Evolutionary conservation across 306 rosid genomes (phyloP), one percentile per base, ranked within the genome.

Genomic region (Quercus agrifolia): DNA sequence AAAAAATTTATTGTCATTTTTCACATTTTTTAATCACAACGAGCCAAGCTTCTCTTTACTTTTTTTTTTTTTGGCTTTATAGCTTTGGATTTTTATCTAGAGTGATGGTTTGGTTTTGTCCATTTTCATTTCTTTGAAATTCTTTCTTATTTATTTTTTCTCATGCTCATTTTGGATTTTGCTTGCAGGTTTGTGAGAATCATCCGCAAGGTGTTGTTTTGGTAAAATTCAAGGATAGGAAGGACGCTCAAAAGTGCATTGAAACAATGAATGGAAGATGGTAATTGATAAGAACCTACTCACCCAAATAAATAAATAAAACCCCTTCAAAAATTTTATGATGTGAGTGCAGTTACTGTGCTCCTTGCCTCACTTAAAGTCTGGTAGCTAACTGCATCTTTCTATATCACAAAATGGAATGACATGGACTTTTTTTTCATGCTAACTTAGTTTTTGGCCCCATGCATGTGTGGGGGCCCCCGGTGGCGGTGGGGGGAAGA

Each of bases 171-270:
- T 71, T 64, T 71, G 55, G 31, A 19, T 75, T 71, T 80, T 56
- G 51, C 46, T 81, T 86, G 56, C 78, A 96, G 99, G 91, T 96
- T 67, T 96, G 98, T 67, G 98, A 88, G 86, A 93, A 93, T 87
- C 98, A 93, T 87, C 99, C 97, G n/a, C 96, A 89, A 78, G 99
- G 99, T 71, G 98, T 91, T 82, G 96, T 96, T 83, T 83, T 96
- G 88, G 92, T 93, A 63, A 93, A 81, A 81, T 96, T 89, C 86
- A 91, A 93, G 86, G 99, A 96, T 80, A 83, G 93, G 88, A 91
- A 70, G 83, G 99, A 93, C 87, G 99, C 97, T 85, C 96, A 89
- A 62, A 87, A 85, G 82, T 96, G 99, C 92, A 90, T 95, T 85
- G 91, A 93, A 77, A 55, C 89, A 88, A 96, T 91, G 97, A 84